Base-by-base conservation (phyloP, 2,329 filamentous ascomycete genomes). In the Sclerotinia sclerotiorum region DNA sequence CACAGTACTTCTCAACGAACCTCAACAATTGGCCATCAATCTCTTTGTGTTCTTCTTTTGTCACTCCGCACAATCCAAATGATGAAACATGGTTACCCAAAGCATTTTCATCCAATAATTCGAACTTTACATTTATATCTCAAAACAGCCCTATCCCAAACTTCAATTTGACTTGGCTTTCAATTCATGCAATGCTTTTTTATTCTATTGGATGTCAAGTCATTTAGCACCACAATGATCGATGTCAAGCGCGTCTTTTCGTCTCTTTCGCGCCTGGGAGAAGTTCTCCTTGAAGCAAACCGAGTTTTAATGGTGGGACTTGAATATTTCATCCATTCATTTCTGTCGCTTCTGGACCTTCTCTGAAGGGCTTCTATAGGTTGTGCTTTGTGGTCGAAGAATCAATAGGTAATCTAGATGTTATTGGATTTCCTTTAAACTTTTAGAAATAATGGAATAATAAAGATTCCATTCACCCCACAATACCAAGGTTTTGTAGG, bases 21-120 rank as follows among this genome's bases (percentile, higher is more conserved):
- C 5, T 39, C 15, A 51, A 2, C 21, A 32, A 44, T 65, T 65
- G 49, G 39, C 21, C 6, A 24, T 24, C 19, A 4, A 19, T 51
- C 49, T 56, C 54, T 58, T 48, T 19, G 1, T 63, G 27, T 42
- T 52, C n/a, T 32, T 35, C 57, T 19, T 8, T 19, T 39, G 15
- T 8, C 21, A n/a, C 46, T 6, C 15, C 39, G 6, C 24, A 61
- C 58, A 35, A 32, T 32, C 29, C 39, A 35, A 39, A 61, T 51
- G 57, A 70, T 75, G 73, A 75, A 74, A 75, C 74, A 70, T 65
- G 19, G 35, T 68, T 17, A 44, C 35, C 48, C 49, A 68, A 70
- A 71, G 65, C 71, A 65, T 64, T 49, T 69, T 68, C 69, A 62
- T 72, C 75, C 74, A 76, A 76, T 75, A 42, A 65, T 65, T 67